Base-by-base conservation (phyloP, 2,329 filamentous ascomycete species). In the Verticillium zaregamsianum region DNA sequence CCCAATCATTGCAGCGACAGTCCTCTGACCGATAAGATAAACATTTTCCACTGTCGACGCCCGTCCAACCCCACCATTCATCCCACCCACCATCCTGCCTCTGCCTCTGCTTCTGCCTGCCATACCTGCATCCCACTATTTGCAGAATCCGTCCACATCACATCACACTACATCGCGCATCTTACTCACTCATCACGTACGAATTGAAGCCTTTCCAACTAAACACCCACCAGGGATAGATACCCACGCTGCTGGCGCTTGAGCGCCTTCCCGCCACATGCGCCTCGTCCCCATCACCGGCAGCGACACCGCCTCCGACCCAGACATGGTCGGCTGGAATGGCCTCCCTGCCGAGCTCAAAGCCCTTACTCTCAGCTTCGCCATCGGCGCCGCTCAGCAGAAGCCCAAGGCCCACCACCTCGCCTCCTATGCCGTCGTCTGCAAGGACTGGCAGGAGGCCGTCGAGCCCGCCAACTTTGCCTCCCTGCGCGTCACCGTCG, bases 381-480 rank as follows among this genome's bases (percentile, higher is more conserved):
- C 58, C 31, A 59, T 59, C 28, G n/a, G 17, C 15, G 39, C 40
- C 12, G 58, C 58, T 0, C 39, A 49, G 39, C 40, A 54, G 32
- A 59, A 33, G 5, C 31, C 40, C 15, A 59, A 54, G 40, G 17
- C 31, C 7, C 40, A 54, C 45, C 58, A 35, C 5, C 39, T 54
- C 5, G 49, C 68, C 25, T 63, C 64, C 54, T 69, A 69, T 45
- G 69, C 69, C n/a, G 65, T 68, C 7, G 69, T 72, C 33, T 69
- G 68, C 59, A 57, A 57, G 37, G 65, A 70, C 33, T 72, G 70
- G 70, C 69, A 69, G 20, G 63, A 63, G 3, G 61, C 64, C 37
- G 64, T 71, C 37, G 70, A 72, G 61, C 62, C 65, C 57, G 58
- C 65, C 62, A 69, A 64, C 59, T 71, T 72, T 61, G 58, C 55